Evolutionary conservation across 768 basidiomycete species (phyloP), one percentile per base, ranked within the genome.

Genomic region (Tricholoma hemisulphureum): DNA sequence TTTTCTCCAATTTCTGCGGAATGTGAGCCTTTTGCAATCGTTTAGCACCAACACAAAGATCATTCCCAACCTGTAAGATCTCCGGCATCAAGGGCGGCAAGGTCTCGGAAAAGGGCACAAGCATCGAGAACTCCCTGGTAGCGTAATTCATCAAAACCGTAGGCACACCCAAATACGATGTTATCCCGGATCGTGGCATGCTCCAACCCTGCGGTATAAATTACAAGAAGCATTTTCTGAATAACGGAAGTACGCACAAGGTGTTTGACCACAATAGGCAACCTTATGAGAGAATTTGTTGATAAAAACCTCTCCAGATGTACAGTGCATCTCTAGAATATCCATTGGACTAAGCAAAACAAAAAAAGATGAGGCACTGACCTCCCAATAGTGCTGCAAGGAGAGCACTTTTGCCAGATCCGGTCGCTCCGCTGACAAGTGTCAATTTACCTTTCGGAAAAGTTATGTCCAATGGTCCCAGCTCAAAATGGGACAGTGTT

Each of bases 101-200:
- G 74, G 67, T 95, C 93, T 16, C 78, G 80, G n/a, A 70, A 65
- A 21, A 95, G 75, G 1, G 88, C 87, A 68, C 93, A 95, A 1
- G 87, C 89, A 6, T 89, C 82, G 10, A 95, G 67, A 18, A 91
- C 87, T 1, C 74, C 68, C 18, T 83, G 72, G 67, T 93, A 93
- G 6, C 91, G 78, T n/a, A 70, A 69, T 58, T 79, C 76, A 63
- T 91, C 80, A 65, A 80, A 86, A 2, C 83, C 83, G 61, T 75
- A 78, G 3, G 77, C 71, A 1, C 83, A 79, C 2, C 86, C 85
- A 71, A 92, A 95, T 13, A 90, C 69, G 61, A 95, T 89, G 66
- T 93, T 92, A 56, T 91, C 90, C 20, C 83, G 77, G 57, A 94
- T 91, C 0, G 89, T 89, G 1, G 88, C 89, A 67, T 91, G 88